phyloP scores from a whole-genome alignment of 192 early-diverging fungal genomes.

The Chytriomyces sp. region DNA sequence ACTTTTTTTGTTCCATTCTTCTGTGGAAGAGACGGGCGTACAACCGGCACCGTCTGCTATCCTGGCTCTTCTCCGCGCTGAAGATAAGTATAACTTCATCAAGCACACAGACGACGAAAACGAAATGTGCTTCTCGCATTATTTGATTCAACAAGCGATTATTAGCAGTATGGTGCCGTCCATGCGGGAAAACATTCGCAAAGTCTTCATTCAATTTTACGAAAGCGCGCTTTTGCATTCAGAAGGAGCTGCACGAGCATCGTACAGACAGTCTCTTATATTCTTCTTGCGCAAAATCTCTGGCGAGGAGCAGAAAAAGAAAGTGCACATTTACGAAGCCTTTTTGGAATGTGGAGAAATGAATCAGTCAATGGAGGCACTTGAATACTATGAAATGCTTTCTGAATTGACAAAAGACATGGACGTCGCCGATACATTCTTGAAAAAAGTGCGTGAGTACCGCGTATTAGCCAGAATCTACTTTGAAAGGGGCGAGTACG shows the following conservation, averaged over 20 bases:
- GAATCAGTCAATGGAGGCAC: conserved; percentile 1
- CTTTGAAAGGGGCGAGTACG: conserved; percentile 4
- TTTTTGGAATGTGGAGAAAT: conserved; percentile 25
- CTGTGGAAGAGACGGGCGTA: background rate
- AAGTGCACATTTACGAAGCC: conserved; percentile 9
- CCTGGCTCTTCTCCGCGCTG: background rate
- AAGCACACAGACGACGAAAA: conserved; percentile 8
- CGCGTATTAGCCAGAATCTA: background rate
- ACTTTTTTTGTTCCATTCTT: background rate
- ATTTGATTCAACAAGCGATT: conserved; percentile 20
- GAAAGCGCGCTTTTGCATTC: background rate
- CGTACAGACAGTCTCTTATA: background rate
- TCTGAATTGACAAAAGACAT: background rate
- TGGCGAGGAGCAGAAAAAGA: conserved; percentile 8
- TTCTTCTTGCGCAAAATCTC: conserved; percentile 10
- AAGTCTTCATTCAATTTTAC: conserved; percentile 7
- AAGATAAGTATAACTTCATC: conserved; percentile 22
- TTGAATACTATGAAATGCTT: conserved; percentile 7
- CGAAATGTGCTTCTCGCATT: conserved; percentile 16
- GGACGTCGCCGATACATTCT: conserved; percentile 1
- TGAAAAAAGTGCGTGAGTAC: conserved; percentile 3
- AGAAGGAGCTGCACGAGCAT: background rate
- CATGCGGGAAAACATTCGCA: background rate
- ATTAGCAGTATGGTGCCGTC: conserved; percentile 4
- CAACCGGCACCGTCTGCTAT: background rate